These are phyloP conservation scores for Backusella parvicylindrica DNA, from an alignment of 192 early-diverging fungal species.

Conservation along the genomic window DNA sequence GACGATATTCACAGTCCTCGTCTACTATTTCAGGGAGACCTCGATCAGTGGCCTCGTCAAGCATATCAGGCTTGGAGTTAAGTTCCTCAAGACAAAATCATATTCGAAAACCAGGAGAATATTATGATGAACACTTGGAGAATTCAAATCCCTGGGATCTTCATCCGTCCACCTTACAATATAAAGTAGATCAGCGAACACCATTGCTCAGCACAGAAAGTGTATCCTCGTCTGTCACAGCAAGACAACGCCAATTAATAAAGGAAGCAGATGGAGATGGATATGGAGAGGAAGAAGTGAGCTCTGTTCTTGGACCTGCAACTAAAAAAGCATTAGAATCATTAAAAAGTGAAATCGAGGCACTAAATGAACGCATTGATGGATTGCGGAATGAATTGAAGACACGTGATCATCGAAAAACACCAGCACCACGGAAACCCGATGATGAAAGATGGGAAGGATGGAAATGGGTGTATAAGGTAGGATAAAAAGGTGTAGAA, in stretches of 20 bases:
- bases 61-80: not conserved
- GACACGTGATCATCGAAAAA: constrained; percentile 6
- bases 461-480: constrained; percentile 32
- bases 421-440: not conserved
- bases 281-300: not conserved
- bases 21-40: not conserved
- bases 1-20: not conserved
- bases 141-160: constrained; percentile 25
- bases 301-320: constrained; percentile 25
- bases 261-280: not conserved
- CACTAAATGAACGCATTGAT: constrained; percentile 37
- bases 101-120: not conserved
- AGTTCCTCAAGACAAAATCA: not conserved
- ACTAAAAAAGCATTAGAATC: constrained; percentile 35
- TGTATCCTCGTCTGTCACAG: constrained; percentile 14
- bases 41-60: not conserved
- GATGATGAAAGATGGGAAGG: constrained; percentile 15
- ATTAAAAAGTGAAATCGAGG: constrained; percentile 30
- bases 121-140: constrained; percentile 12
- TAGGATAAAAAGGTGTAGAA: not conserved
- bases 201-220: not conserved
- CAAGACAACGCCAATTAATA: not conserved
- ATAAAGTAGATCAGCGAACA: not conserved
- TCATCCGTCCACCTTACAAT: not conserved
- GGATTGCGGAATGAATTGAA: constrained; percentile 27